Conservation (phyloP, 2,329 filamentous ascomycete species). For the Cadophora malorum region DNA sequence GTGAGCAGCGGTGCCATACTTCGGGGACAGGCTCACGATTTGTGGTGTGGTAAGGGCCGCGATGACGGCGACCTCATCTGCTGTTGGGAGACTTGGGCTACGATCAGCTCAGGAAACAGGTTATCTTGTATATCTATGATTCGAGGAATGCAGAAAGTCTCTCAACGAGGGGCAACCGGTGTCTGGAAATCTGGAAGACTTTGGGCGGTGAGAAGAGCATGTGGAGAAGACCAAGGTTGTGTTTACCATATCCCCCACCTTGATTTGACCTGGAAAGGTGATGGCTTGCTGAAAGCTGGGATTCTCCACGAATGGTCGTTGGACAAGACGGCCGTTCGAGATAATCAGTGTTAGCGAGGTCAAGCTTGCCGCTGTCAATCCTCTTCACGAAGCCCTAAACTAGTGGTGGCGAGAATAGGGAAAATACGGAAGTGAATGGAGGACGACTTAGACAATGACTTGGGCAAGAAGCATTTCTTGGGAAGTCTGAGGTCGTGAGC, state of each 20-base stretch:
- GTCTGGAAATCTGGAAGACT: constrained; percentile 10
- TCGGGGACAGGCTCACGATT: neutral
- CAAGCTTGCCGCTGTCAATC: constrained; percentile 31
- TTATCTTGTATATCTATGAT: constrained; percentile 13
- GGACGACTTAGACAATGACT: neutral
- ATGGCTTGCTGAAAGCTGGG: constrained; percentile 22
- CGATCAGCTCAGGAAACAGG: constrained; percentile 17
- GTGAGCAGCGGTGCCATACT: neutral
- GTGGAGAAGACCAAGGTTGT: constrained; percentile 20
- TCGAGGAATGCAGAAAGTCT: constrained; percentile 26
- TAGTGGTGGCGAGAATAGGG: constrained; percentile 21
- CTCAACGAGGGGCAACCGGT: neutral
- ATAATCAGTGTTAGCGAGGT: constrained; percentile 23
- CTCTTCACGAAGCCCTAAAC: constrained; percentile 2
- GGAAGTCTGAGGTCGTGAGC: neutral
- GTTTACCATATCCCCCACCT: constrained; percentile 21
- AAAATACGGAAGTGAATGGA: constrained; percentile 13
- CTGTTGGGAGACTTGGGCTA: neutral
- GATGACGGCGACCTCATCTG: neutral
- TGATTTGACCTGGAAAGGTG: constrained; percentile 19
- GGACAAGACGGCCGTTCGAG: constrained; percentile 22
- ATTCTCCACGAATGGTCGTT: constrained; percentile 33
- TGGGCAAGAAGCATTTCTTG: neutral
- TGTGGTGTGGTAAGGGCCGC: neutral
- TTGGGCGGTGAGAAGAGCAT: constrained; percentile 32